Evolutionary conservation across 2,329 filamentous ascomycete species (phyloP), one percentile per base, ranked within the genome.

Genomic region (Colletotrichum sp.): DNA sequence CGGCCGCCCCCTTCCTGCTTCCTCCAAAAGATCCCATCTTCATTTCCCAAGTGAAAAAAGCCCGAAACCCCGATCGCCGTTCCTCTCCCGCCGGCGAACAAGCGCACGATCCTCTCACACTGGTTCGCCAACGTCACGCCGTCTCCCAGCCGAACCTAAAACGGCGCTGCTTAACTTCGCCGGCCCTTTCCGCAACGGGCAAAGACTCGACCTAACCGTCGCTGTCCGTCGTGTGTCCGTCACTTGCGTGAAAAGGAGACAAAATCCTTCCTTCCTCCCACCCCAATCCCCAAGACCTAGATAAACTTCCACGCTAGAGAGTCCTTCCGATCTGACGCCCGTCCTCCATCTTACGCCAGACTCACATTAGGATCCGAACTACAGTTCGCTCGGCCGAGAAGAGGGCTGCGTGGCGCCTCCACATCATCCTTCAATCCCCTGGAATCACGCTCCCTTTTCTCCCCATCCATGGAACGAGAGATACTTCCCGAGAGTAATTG

Each of bases 291-390:
- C 18, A 48, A n/a, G n/a, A 32, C 18, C 59, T 9, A 73, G 55
- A 75, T 57, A 62, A 18, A 72, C 69, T 68, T 75, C 39, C 34
- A 24, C 57, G 69, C 63, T 73, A 64, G 44, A 24, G n/a, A 64
- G 36, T 57, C 30, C 36, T 62, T 55, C 24, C 72, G 52, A 67
- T 62, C 52, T 62, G 60, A 60, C 30, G 36, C 52, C 18, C 44
- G 44, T n/a, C 34, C 44, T 22, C 34, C n/a, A 18, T 63, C 34
- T 60, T 24, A 22, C 62, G 36, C 36, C 52, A 66, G 22, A 36
- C 48, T 60, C 13, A 48, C n/a, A 52, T 28, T 30, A 32, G 72
- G 48, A 63, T 75, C 39, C 62, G 36, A 67, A 72, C 62, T 48
- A 44, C 28, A 22, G 34, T 16, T 67, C 52, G 62, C 62, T 72